Percentiles rank a stretch among this genome's conserved stretches.
These are phyloP conservation scores for Endoconidiophora polonica DNA, from an alignment of 2,329 filamentous ascomycete species.

Conservation along the genomic window DNA sequence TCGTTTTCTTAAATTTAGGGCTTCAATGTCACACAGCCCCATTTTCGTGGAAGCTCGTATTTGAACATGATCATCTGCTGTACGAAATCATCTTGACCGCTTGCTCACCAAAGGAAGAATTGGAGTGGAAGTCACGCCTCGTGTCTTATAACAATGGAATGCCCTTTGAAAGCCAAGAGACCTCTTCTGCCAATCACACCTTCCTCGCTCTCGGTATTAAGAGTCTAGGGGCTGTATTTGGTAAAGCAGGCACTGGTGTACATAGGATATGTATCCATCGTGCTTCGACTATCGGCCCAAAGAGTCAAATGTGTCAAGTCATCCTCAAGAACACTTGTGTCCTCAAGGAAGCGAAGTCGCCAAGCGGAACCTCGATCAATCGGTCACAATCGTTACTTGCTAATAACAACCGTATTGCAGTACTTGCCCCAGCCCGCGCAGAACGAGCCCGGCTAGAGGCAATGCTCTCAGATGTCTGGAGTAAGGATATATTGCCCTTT, in stretches of 20 bases:
- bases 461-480: slow-evolving; percentile 66
- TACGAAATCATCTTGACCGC: slow-evolving; percentile 80
- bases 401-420: slow-evolving; percentile 46
- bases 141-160: slow-evolving; percentile 19
- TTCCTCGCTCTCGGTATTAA: slow-evolving; percentile 55
- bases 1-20: slow-evolving; percentile 31
- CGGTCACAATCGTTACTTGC: slow-evolving; percentile 67
- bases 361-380: slow-evolving; percentile 40
- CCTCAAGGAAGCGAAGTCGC: slow-evolving; percentile 35
- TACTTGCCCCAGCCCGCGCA: slow-evolving; percentile 55
- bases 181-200: slow-evolving; percentile 29
- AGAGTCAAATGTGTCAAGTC: slow-evolving; percentile 53
- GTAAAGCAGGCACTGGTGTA: slow-evolving; percentile 48
- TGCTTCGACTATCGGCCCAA: slow-evolving; percentile 55
- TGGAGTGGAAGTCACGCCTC: slow-evolving; percentile 61
- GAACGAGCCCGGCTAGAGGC: slow-evolving; percentile 66
- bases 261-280: slow-evolving; percentile 64
- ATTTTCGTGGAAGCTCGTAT: slow-evolving; percentile 83
- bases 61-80: slow-evolving; percentile 58
- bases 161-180: slow-evolving; percentile 2
- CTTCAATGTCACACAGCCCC: slow-evolving; percentile 74
- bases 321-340: slow-evolving; percentile 74
- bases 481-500: slow-evolving; percentile 60
- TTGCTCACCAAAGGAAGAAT: slow-evolving; percentile 64
- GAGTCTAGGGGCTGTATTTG: slow-evolving; percentile 58